A percentile compares a stretch with the other conserved stretches of the same genome.
Evolutionary conservation across 352 stramenopile genomes (phyloP).

Genomic region (Phytophthora litchii): DNA sequence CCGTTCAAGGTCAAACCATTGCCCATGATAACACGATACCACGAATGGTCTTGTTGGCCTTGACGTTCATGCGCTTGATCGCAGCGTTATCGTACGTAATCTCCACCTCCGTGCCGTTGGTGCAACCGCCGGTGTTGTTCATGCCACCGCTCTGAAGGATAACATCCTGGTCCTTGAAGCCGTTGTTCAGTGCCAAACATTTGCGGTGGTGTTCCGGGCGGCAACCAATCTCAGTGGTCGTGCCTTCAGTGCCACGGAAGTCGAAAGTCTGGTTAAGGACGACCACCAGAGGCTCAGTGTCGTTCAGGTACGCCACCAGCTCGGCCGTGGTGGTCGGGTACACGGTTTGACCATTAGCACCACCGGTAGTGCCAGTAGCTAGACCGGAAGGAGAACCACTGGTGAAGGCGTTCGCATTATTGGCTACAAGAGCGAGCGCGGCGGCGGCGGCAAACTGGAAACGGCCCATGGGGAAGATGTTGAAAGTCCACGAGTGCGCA

Average conservation of each 20-base stretch:
- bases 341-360: conserved; percentile 27
- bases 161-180: conserved; percentile 45
- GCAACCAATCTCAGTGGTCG: conserved; percentile 41
- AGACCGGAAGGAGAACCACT: conserved; percentile 32
- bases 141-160: conserved; percentile 48
- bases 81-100: conserved; percentile 33
- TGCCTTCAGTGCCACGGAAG: conserved; percentile 45
- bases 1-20: conserved; percentile 43
- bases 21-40: conserved; percentile 44
- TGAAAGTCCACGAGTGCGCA: conserved; percentile 3
- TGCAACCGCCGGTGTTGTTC: conserved; percentile 54
- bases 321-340: conserved; percentile 34
- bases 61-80: conserved; percentile 37
- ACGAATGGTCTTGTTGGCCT: conserved; percentile 48
- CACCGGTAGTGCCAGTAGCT: conserved; percentile 35
- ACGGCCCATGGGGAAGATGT: conserved; percentile 18
- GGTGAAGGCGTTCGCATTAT: conserved; percentile 17
- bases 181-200: conserved; percentile 46
- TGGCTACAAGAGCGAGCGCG: conserved; percentile 10
- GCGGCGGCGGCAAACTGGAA: conserved; percentile 14
- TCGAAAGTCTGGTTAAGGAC: conserved; percentile 47
- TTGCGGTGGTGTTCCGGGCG: conserved; percentile 33
- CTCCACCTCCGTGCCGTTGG: conserved; percentile 32
- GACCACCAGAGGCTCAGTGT: conserved; percentile 36
- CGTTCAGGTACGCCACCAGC: conserved; percentile 36